A percentile compares a stretch with the other conserved stretches of the same genome.
Evolutionary conservation across 2,329 filamentous ascomycete genomes (phyloP).

Genomic region (Rhynchosporium agropyri): DNA sequence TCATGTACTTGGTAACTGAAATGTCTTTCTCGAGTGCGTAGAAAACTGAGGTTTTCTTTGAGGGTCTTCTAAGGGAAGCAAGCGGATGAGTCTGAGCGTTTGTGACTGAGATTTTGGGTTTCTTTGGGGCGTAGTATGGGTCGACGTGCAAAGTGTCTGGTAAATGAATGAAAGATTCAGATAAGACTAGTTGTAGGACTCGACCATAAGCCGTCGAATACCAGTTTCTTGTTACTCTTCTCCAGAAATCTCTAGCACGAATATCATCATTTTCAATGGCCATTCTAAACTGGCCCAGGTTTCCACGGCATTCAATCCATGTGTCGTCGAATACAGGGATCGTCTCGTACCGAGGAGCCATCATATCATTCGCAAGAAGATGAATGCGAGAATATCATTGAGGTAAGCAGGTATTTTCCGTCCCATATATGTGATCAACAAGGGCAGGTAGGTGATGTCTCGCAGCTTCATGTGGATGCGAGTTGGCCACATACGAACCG

Average conservation of each 20-base stretch:
- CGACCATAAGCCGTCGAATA: constrained; percentile 68
- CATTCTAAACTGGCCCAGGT: constrained; percentile 83
- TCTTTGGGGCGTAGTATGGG: too few relatives aligned
- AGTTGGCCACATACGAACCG: constrained; percentile 89
- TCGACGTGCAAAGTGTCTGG: constrained; percentile 60
- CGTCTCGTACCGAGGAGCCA: constrained; percentile 83
- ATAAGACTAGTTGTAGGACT: constrained; percentile 73
- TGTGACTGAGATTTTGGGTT: too few relatives aligned
- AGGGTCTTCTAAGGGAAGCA: too few relatives aligned
- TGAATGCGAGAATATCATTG: constrained; percentile 67
- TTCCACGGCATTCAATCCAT: constrained; percentile 85
- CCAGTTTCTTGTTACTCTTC: constrained; percentile 77
- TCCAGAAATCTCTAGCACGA: constrained; percentile 76
- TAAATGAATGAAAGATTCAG: constrained; percentile 83
- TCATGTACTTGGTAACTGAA: too few relatives aligned
- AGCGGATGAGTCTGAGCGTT: too few relatives aligned
- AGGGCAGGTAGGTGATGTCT: constrained; percentile 74
- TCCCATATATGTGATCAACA: constrained; percentile 70
- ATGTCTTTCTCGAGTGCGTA: too few relatives aligned
- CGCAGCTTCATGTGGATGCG: constrained; percentile 82
- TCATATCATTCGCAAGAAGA: constrained; percentile 87
- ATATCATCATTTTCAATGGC: constrained; percentile 85
- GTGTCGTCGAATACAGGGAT: constrained; percentile 82
- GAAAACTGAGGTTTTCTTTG: too few relatives aligned
- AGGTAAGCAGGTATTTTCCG: too few relatives aligned